phyloP scores from a whole-genome alignment of 1,284 basidiomycete species.

The Neonothopanus nambi region DNA sequence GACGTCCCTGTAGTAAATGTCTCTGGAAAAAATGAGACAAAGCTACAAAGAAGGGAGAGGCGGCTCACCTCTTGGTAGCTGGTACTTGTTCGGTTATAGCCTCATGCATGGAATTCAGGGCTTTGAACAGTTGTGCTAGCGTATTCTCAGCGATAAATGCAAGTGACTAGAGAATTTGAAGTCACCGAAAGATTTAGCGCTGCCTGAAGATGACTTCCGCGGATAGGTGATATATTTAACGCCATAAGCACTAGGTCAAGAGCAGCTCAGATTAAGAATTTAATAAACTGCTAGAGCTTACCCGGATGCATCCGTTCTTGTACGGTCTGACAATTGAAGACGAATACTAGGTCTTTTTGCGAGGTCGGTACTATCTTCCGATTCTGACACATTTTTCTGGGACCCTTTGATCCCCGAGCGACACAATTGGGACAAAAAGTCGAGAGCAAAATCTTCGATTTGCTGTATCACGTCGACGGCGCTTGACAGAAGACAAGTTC shows the following conservation, averaged over 20 bases:
- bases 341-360: background rate
- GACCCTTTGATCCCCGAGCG: slow-evolving; percentile 15
- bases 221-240: slow-evolving; percentile 14
- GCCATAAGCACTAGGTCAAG: slow-evolving; percentile 1
- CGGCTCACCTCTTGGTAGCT: slow-evolving; percentile 18
- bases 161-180: background rate
- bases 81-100: slow-evolving; percentile 9
- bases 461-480: background rate
- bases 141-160: background rate
- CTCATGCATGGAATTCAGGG: slow-evolving; percentile 22
- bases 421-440: slow-evolving; percentile 12
- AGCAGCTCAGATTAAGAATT: background rate
- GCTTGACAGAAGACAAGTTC: background rate
- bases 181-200: slow-evolving; percentile 14
- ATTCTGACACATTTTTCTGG: slow-evolving; percentile 8
- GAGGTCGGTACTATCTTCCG: slow-evolving; percentile 9
- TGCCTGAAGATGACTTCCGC: slow-evolving; percentile 12
- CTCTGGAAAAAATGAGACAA: slow-evolving; percentile 44
- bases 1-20: slow-evolving; percentile 87
- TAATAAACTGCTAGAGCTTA: background rate
- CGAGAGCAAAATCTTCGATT: slow-evolving; percentile 12
- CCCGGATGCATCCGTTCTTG: slow-evolving; percentile 6
- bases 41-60: background rate
- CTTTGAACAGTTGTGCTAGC: slow-evolving; percentile 18
- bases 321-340: slow-evolving; percentile 15